phyloP scores from a whole-genome alignment of 371 early-diverging fungal genomes.

The Nematocida ironsii region DNA sequence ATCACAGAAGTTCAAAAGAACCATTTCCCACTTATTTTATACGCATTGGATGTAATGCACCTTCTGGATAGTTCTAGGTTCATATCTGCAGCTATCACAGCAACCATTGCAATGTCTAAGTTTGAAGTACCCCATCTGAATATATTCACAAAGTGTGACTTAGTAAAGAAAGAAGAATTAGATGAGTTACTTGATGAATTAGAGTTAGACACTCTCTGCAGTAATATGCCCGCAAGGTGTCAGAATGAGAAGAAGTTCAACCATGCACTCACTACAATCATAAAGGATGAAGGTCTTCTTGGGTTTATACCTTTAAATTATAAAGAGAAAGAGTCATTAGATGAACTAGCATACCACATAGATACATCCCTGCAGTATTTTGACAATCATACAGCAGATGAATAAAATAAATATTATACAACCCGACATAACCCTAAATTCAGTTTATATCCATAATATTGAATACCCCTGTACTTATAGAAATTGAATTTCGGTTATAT shows the following conservation, averaged over 20 bases:
- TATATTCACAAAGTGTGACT: conserved; percentile 55
- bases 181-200: conserved; percentile 32
- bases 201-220: conserved; percentile 12
- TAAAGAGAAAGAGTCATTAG: conserved; percentile 16
- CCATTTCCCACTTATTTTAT: conserved; percentile 1
- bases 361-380: conserved; percentile 49
- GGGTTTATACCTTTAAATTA: conserved; percentile 45
- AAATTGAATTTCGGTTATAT: no score
- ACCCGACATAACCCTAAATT: not conserved
- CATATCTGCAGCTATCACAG: conserved; percentile 33
- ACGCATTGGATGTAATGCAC: conserved; percentile 45
- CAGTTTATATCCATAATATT: no score
- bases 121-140: conserved; percentile 59
- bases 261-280: conserved; percentile 43
- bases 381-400: not conserved
- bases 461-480: no score
- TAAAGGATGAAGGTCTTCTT: conserved; percentile 35
- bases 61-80: conserved; percentile 25
- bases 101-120: conserved; percentile 49
- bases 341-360: conserved; percentile 33
- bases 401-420: not conserved
- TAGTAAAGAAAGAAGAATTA: conserved; percentile 29
- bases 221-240: not conserved
- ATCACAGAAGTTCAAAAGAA: conserved; percentile 3
- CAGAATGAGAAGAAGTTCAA: conserved; percentile 36